Evolutionary conservation across 2,329 filamentous ascomycete species (phyloP).

Genomic region (Aphanocladium album): DNA sequence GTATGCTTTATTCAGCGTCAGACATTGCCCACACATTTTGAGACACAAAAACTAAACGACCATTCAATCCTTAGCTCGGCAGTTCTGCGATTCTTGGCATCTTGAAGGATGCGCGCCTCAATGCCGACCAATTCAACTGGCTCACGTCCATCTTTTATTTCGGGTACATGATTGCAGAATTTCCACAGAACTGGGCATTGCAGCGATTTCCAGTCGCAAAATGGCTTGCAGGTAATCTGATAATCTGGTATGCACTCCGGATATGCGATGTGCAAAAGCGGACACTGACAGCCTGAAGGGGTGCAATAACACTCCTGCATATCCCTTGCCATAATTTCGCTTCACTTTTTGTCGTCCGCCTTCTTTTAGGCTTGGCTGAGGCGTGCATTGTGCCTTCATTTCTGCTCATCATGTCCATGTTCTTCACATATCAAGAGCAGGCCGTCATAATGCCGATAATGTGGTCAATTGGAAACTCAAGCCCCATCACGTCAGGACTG

Average conservation of each 20-base stretch:
- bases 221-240: constrained; percentile 28
- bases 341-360: constrained; percentile 24
- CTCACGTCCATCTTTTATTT: constrained; percentile 45
- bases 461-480: constrained; percentile 34
- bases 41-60: not conserved
- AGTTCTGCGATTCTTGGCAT: constrained; percentile 17
- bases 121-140: constrained; percentile 16
- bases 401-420: constrained; percentile 27
- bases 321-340: constrained; percentile 23
- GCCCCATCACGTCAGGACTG: constrained; percentile 27
- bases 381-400: constrained; percentile 21
- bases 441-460: constrained; percentile 31
- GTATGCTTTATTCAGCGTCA: no score
- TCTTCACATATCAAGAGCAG: constrained; percentile 32
- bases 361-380: constrained; percentile 24
- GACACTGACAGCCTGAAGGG: constrained; percentile 16
- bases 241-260: constrained; percentile 17
- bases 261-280: not conserved
- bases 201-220: constrained; percentile 42
- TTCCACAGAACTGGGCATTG: constrained; percentile 38
- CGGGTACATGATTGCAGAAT: constrained; percentile 40
- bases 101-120: constrained; percentile 14
- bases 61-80: constrained; percentile 2
- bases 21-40: no score
- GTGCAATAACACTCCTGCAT: constrained; percentile 26